Base-by-base conservation (phyloP, 305 asterid species). In the Lippia alba region DNA sequence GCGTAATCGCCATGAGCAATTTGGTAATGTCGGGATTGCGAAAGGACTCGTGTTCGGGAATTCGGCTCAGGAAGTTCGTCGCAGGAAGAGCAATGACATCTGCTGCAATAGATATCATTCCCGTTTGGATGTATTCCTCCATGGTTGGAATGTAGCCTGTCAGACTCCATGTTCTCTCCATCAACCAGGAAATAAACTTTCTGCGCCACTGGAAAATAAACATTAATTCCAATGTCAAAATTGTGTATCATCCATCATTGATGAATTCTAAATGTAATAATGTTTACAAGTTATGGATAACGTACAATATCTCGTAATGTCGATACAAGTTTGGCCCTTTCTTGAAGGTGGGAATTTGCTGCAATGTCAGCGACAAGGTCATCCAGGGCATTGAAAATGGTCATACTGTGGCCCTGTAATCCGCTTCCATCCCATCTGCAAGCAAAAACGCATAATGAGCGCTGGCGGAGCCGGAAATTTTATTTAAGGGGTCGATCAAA, bases 161-260 rank as follows among this genome's bases (percentile, higher is more conserved):
- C 2, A 18, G 18, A 34, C 93, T 84, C 96, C 96, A 87, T 2
- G 39, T 44, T 30, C 72, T 84, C 79, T 87, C 95, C 70, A 58
- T 79, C 87, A 88, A 74, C 95, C 93, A 87, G 4, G 96, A 34
- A 1, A 0, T n/a, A 66, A 89, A 89, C 12, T 90, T 79, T 76
- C 82, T 91, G 2, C 78, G 32, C 96, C 93, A 89, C 93, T 83
- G 33, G 63, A 39, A 30, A 1, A 17, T 3, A 1, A 24, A 24
- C 30, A 24, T 24, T n/a, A n/a, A n/a, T n/a, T 24, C 30, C 30
- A 24, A 24, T 3, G 30, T 24, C 30, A 24, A 24, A 24, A 24
- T 3, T 24, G 3, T 24, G 30, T 24, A 24, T 24, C 30, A 24
- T 1, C 3, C 30, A 24, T 24, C 30, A 24, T 3, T 24, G 30